Evolutionary conservation across 164 flowering plant species (phyloP).

Genomic region (Tetracentron sinense): DNA sequence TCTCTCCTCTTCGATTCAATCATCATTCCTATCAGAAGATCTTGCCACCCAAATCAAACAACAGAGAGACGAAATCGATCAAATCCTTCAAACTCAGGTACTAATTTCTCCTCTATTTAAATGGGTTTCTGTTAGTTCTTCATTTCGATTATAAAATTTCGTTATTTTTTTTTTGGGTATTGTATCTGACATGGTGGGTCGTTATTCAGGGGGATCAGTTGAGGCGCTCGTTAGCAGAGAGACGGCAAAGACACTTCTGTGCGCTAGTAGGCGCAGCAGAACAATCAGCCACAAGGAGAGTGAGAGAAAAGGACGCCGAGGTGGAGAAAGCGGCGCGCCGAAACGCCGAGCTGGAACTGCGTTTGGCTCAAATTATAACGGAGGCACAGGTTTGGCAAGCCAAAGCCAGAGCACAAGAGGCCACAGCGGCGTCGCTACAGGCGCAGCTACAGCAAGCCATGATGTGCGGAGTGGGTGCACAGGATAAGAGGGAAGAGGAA

Average conservation of each 20-base stretch:
- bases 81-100: slow-evolving; percentile 75
- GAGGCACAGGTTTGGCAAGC: slow-evolving; percentile 85
- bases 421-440: slow-evolving; percentile 58
- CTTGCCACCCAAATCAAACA: slow-evolving; percentile 49
- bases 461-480: slow-evolving; percentile 13
- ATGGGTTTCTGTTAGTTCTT: slow-evolving; percentile 15
- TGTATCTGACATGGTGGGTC: neutral
- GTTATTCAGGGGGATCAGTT: slow-evolving; percentile 58
- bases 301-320: slow-evolving; percentile 60
- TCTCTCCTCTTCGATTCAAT: slow-evolving; percentile 20
- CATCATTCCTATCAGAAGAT: slow-evolving; percentile 42
- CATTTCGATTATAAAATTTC: no score
- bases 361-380: slow-evolving; percentile 53
- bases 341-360: slow-evolving; percentile 67
- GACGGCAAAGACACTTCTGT: slow-evolving; percentile 57
- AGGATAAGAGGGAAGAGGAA: slow-evolving; percentile 14
- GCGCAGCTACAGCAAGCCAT: slow-evolving; percentile 67
- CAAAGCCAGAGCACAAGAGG: slow-evolving; percentile 61
- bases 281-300: slow-evolving; percentile 39
- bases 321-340: slow-evolving; percentile 55
- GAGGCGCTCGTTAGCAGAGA: slow-evolving; percentile 68
- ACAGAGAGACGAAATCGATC: slow-evolving; percentile 69
- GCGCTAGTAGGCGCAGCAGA: slow-evolving; percentile 63
- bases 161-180: no score
- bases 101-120: slow-evolving; percentile 3